Evolutionary conservation across 257 asterid species (phyloP), one percentile per base, ranked within the genome.

Genomic region (Solanum paucissectum): DNA sequence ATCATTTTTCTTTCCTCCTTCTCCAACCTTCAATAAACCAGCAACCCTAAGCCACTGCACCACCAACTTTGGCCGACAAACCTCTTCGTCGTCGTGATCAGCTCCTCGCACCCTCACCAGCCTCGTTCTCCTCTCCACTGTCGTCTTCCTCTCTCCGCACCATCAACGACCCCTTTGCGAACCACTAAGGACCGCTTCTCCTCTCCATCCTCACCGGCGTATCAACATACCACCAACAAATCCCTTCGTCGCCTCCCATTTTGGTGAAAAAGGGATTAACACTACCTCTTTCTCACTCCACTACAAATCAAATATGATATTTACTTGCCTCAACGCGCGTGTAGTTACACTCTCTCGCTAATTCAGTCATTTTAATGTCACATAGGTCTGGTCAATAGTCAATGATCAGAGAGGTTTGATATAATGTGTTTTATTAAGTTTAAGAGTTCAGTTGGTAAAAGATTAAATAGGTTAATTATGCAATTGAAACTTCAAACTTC

Each of bases 351-450:
- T 0, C 3, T 52, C 21, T 52, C 0, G 23, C 23, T 16, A 52
- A 6, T 0, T 52, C 23, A 52, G 0, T 16, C 9, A 52, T 52
- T 52, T 52, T 52, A 16, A 16, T 2, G 21, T 0, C 23, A 52
- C 8, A 16, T 52, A 52, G 0, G 9, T 52, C 9, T 6, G 1
- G 0, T 52, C 9, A 52, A 52, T 52, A 52, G 4, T 16, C 23
- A 52, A 16, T 52, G 62, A 1, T 6, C 3, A 52, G 0, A 6
- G 0, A 1, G 3, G 0, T 52, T 52, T 52, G 0, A 2, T 5
- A 2, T 52, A 16, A 16, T 52, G 4, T 16, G 0, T 52, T 16
- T 52, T 52, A 52, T 16, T 16, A 0, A 52, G 9, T 16, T 52
- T 16, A 52, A 16, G 0, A 16, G 4, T 16, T 52, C 1, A 52